Percentiles rank a stretch among this genome's conserved stretches.
phyloP scores from a whole-genome alignment of 2,329 filamentous ascomycete genomes.

The Scolecobasidium constrictum region DNA sequence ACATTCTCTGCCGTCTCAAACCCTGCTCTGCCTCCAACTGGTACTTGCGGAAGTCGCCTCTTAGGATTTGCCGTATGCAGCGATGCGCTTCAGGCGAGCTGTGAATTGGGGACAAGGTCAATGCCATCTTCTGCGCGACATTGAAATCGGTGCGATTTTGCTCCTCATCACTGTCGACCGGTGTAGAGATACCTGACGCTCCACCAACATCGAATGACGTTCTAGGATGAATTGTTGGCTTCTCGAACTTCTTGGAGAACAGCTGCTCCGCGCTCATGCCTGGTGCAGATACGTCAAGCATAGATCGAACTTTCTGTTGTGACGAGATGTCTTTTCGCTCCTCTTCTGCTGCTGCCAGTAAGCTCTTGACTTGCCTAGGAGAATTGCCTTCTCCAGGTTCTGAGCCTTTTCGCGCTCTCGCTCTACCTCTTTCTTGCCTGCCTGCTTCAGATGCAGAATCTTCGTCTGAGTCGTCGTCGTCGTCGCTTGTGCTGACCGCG shows the following conservation, averaged over 20 bases:
- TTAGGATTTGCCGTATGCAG: conserved; percentile 78
- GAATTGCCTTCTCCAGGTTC: conserved; percentile 14
- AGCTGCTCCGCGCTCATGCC: neutral
- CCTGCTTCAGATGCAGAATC: conserved; percentile 55
- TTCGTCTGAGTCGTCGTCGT: conserved; percentile 43
- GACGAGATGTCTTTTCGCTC: conserved; percentile 45
- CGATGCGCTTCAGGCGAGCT: conserved; percentile 67
- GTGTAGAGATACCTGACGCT: conserved; percentile 46
- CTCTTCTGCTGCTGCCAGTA: conserved; percentile 66
- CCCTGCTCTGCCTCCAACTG: conserved; percentile 70
- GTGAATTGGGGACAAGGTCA: conserved; percentile 71
- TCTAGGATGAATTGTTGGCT: conserved; percentile 57
- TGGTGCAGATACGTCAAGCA: neutral
- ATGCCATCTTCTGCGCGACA: conserved; percentile 71
- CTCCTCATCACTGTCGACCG: conserved; percentile 76
- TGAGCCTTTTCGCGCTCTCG: conserved; percentile 20
- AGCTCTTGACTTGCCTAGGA: conserved; percentile 38
- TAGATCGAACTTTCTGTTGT: conserved; percentile 26
- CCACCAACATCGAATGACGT: conserved; percentile 71
- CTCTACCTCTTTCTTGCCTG: conserved; percentile 26
- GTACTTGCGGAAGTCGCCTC: conserved; percentile 72
- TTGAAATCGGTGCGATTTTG: conserved; percentile 76
- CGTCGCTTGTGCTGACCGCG: conserved; percentile 56
- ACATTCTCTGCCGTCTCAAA: conserved; percentile 70
- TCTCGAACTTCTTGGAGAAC: conserved; percentile 19